Conservation (phyloP, 352 stramenopile species). For the Elongisporangium prolatum region DNA sequence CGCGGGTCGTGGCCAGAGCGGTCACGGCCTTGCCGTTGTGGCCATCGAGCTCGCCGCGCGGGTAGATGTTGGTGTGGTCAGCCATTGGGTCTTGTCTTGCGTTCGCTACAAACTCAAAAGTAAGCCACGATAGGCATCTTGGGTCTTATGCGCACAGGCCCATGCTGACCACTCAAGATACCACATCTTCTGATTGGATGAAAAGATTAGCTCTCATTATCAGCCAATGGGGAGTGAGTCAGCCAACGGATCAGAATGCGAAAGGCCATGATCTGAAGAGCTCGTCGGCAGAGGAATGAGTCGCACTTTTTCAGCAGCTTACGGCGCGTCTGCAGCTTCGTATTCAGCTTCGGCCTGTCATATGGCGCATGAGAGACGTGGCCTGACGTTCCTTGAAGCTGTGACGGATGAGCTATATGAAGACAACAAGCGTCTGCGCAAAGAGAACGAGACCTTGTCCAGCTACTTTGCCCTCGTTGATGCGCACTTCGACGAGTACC, state of each 20-base stretch:
- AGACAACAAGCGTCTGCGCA: background rate
- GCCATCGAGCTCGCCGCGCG: conserved; percentile 82
- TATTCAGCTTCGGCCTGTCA: background rate
- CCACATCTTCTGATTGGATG: background rate
- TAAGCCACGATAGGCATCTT: background rate
- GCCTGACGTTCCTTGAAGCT: background rate
- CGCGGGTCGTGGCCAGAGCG: conserved; percentile 96
- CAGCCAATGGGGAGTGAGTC: background rate
- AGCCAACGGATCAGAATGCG: background rate
- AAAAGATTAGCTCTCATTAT: background rate
- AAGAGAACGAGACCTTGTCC: background rate
- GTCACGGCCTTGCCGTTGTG: conserved; percentile 91
- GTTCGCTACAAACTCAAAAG: background rate
- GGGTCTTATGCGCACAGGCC: background rate
- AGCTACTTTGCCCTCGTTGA: background rate
- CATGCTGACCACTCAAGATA: background rate
- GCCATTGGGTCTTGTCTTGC: conserved; percentile 37
- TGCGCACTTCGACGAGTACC: background rate
- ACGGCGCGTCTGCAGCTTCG: background rate
- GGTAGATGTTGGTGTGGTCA: conserved; percentile 78
- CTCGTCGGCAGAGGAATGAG: background rate
- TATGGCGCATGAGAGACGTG: background rate
- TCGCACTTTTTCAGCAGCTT: background rate
- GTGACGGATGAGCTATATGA: background rate
- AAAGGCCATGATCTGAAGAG: background rate